Percentiles rank a stretch among this genome's conserved stretches.
Evolutionary conservation across 192 early-diverging fungal genomes (phyloP).

Genomic region (Backusella parvicylindrica): DNA sequence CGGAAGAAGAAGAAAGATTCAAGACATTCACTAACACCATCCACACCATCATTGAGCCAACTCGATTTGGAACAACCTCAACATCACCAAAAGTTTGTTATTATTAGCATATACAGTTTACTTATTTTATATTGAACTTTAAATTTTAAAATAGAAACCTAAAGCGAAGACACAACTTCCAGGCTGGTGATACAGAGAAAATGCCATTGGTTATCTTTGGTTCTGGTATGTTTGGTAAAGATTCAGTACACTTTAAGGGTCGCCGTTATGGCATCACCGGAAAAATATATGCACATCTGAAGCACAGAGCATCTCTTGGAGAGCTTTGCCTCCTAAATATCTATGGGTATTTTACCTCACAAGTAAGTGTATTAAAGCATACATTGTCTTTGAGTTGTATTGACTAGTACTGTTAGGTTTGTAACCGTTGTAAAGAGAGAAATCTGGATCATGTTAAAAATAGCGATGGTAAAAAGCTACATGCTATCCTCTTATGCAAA

Average conservation of each 20-base stretch:
- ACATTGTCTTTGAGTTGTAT: no score
- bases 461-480: background rate
- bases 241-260: background rate
- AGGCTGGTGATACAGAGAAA: background rate
- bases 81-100: background rate
- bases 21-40: no score
- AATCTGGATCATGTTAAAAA: no score
- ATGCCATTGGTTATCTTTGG: background rate
- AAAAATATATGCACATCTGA: background rate
- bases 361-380: background rate
- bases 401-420: no score
- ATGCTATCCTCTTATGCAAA: no score
- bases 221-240: background rate
- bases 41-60: background rate
- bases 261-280: background rate
- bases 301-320: background rate
- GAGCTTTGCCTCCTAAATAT: background rate
- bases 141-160: no score
- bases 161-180: background rate
- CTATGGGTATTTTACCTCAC: background rate
- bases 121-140: background rate
- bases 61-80: background rate
- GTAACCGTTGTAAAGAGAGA: no score
- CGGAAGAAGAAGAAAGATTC: background rate
- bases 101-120: background rate